Base-by-base conservation (phyloP, 2,329 filamentous ascomycete genomes). In the Hawksworthiomyces lignivorus region DNA sequence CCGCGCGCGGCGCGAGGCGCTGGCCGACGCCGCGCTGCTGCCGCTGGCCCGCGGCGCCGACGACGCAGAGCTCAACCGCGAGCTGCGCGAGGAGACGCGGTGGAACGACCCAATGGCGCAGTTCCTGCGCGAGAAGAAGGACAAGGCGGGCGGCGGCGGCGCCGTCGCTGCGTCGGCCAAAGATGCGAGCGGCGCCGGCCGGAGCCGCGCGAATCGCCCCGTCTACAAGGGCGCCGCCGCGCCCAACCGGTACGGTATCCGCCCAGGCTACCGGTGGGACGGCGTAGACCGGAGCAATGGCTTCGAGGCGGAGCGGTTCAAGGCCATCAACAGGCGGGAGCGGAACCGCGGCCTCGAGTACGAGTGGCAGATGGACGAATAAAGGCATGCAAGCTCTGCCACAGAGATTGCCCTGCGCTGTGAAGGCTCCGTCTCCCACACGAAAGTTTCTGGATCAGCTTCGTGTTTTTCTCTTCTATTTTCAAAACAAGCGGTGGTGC, bases 21-120 rank as follows among this genome's bases (percentile, higher is more conserved):
- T 98, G 8, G 73, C 84, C 44, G 87, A 96, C 39, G 90, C 89
- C 2, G 86, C 82, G 58, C 76, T 84, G 44, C 83, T 97, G 80
- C 75, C 77, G 0, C 63, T 98, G 39, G 87, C 89, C 17, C 69
- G 92, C 41, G 75, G 75, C 32, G 81, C 76, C n/a, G 89, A 97
- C 56, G 94, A 98, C 56, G 80, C 75, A 52, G 82, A 84, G 38
- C 69, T 98, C 70, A 98, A 98, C 53, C 72, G 75, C 27, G 87
- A 94, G 60, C 56, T 96, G 53, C 89, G 79, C 65, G 80, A 79
- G 43, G 66, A 75, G 54, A 74, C 81, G 44, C 70, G 90, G 52
- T 98, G 94, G 94, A 90, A 95, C 59, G 92, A 98, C 64, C 92
- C 92, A 1, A 94, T 94, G 63, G 82, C 82, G 45, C 75, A 78